phyloP scores from a whole-genome alignment of 2,329 filamentous ascomycete genomes.

The Verticillium alfalfae region DNA sequence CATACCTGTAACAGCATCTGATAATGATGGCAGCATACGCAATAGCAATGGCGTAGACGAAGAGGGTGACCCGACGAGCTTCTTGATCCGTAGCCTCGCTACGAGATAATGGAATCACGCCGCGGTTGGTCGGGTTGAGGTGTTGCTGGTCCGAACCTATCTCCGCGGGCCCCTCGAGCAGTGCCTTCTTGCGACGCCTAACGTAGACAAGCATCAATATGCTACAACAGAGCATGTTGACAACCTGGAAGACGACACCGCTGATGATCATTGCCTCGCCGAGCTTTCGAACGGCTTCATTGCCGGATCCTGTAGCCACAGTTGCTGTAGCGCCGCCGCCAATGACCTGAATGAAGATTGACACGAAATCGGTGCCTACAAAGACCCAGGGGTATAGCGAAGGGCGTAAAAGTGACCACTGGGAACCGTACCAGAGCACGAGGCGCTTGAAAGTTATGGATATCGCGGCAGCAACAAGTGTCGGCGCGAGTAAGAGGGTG shows the following conservation, averaged over 20 bases:
- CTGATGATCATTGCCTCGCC: slow-evolving; percentile 14
- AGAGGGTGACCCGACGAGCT: neutral
- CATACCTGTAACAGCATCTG: slow-evolving; percentile 11
- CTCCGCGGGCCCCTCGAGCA: neutral
- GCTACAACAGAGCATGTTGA: slow-evolving; percentile 18
- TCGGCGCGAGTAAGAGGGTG: slow-evolving; percentile 33
- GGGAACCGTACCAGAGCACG: slow-evolving; percentile 32
- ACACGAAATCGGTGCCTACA: slow-evolving; percentile 40
- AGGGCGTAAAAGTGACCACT: slow-evolving; percentile 32
- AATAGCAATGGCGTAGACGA: slow-evolving; percentile 4
- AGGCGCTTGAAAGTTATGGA: slow-evolving; percentile 41
- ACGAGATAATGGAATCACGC: neutral
- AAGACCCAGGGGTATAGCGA: slow-evolving; percentile 42
- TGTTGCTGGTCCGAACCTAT: neutral
- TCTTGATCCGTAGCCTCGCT: neutral
- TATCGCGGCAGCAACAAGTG: slow-evolving; percentile 37
- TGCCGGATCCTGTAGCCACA: slow-evolving; percentile 2
- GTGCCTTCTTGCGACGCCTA: neutral
- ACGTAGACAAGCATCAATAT: slow-evolving; percentile 6
- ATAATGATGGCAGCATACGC: slow-evolving; percentile 8
- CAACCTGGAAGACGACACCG: slow-evolving; percentile 19
- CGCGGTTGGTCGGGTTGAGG: neutral
- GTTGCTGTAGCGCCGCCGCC: slow-evolving; percentile 11
- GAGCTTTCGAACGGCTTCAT: slow-evolving; percentile 5
- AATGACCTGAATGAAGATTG: slow-evolving; percentile 19